Base-by-base conservation (phyloP, 1,284 basidiomycete species). In the Leccinum proliferum region DNA sequence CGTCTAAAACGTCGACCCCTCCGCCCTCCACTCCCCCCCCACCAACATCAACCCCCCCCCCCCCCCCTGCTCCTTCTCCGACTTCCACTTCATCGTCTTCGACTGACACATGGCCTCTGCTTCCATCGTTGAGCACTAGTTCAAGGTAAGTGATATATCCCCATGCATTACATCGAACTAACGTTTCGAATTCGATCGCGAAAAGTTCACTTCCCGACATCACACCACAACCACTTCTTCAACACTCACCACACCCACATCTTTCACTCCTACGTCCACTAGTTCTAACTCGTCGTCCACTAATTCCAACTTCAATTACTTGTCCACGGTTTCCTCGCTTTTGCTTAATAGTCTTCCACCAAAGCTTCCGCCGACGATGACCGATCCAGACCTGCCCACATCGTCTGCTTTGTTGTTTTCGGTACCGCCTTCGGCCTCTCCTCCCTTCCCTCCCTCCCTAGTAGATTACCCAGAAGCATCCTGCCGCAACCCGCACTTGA, bases 401-500 rank as follows among this genome's bases (percentile, higher is more conserved):
- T 82, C 83, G 2, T 83, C 82, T 1, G 9, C 79, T 12, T 68
- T 75, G 12, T 53, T 70, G 3, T 43, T 46, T n/a, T 65, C 70
- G 7, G 62, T 66, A 1, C 59, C 72, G 6, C 68, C 72, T 2
- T 64, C 75, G 4, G 69, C 74, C 15, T 57, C 76, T 1, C 75
- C 81, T 2, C 70, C 75, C 65, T 73, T 5, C 72, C 77, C 3
- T 68, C 82, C 0, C 76, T 92, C 21, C 90, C 90, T 1, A 75
- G 79, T 0, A 79, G 78, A 61, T 75, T 91, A 4, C 88, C 90
- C 15, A 74, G 68, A 11, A 76, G 80, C 63, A 90, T 92, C 63
- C 80, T 83, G 59, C 85, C 89, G n/a, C 66, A 70, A 5, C 71
- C 73, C 41, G 62, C 62, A 48, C 63, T 81, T 10, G 63, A 74